phyloP scores from a whole-genome alignment of 1,139 yeast species.

The Candida tunisiensis region DNA sequence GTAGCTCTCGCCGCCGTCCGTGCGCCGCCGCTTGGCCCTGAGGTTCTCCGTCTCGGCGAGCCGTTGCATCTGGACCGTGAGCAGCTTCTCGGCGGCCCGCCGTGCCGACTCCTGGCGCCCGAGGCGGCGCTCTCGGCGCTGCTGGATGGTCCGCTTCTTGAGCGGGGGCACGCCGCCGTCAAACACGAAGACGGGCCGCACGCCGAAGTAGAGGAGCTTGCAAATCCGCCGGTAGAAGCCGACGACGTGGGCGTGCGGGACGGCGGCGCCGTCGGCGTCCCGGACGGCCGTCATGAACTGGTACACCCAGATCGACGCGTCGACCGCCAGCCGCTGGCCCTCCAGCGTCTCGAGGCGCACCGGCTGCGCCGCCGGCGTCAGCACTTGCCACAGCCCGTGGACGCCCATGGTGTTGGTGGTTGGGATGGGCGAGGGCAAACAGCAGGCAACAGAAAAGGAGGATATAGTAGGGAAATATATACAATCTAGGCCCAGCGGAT shows the following conservation, averaged over 20 bases:
- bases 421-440: background rate
- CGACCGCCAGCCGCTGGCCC: slow-evolving; percentile 74
- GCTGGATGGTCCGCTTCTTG: slow-evolving; percentile 58
- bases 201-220: slow-evolving; percentile 76
- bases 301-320: slow-evolving; percentile 97
- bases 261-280: slow-evolving; percentile 64
- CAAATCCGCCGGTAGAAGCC: slow-evolving; percentile 93
- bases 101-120: slow-evolving; percentile 57
- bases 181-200: slow-evolving; percentile 85
- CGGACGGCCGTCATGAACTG: slow-evolving; percentile 93
- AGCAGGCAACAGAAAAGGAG: background rate
- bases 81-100: slow-evolving; percentile 61
- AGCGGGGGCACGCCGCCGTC: slow-evolving; percentile 94
- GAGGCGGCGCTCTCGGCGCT: slow-evolving; percentile 54
- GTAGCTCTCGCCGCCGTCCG: slow-evolving; percentile 5
- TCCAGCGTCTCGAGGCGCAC: slow-evolving; percentile 70
- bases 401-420: slow-evolving; percentile 73
- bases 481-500: background rate
- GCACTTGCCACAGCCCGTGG: slow-evolving; percentile 81
- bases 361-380: slow-evolving; percentile 84
- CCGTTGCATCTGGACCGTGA: slow-evolving; percentile 67
- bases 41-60: slow-evolving; percentile 18
- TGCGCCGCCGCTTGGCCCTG: slow-evolving; percentile 2
- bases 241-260: slow-evolving; percentile 70
- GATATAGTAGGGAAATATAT: background rate